These are phyloP conservation scores for Botrytis hyacinthi DNA, from an alignment of 2,329 filamentous ascomycete species.

Conservation along the genomic window DNA sequence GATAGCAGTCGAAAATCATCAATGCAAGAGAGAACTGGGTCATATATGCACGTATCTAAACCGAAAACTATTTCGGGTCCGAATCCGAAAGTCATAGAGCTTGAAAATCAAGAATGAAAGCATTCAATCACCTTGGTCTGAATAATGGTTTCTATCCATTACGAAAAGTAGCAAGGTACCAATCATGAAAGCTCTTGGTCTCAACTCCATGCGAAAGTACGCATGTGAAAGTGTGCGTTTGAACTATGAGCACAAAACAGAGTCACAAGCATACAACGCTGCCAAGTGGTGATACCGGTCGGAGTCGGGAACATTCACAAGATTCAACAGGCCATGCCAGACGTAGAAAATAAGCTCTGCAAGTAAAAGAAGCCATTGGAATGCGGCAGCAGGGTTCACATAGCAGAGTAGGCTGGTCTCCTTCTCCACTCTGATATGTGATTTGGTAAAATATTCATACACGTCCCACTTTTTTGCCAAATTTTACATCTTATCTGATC, in stretches of 20 bases:
- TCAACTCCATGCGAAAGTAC: background rate
- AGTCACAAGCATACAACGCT: background rate
- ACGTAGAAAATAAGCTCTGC: background rate
- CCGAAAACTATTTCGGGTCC: background rate
- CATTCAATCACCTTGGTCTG: background rate
- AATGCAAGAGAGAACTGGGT: background rate
- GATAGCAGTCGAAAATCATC: background rate
- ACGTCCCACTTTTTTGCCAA: background rate
- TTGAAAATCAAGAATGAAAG: background rate
- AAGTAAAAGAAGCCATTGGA: background rate
- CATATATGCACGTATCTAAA: background rate
- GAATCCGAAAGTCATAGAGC: background rate
- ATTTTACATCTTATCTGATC: background rate
- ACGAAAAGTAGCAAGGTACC: background rate
- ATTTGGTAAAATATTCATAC: background rate
- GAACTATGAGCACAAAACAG: background rate
- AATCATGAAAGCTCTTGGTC: background rate
- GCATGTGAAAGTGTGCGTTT: background rate
- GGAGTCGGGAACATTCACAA: background rate
- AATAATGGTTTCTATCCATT: background rate
- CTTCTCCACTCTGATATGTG: background rate
- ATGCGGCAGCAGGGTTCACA: background rate
- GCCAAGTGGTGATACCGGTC: background rate
- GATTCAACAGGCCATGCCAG: background rate
- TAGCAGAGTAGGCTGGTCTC: background rate